phyloP scores from a whole-genome alignment of 2,329 filamentous ascomycete species.

The Anthostomella pinea region DNA sequence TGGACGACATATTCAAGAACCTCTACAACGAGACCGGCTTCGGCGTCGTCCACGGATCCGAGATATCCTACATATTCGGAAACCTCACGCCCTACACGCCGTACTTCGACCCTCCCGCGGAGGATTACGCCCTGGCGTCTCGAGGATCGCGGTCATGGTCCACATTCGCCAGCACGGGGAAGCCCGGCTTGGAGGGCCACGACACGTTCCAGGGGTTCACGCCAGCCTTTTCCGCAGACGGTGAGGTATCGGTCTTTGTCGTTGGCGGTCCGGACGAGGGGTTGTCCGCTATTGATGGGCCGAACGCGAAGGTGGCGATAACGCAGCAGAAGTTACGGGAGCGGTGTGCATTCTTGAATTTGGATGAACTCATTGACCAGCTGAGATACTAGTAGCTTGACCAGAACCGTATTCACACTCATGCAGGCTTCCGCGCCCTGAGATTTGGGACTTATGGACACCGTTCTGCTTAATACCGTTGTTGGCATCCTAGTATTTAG shows the following conservation, averaged over 20 bases:
- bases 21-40: slow-evolving; percentile 35
- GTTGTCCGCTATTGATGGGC: slow-evolving; percentile 37
- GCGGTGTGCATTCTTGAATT: slow-evolving; percentile 47
- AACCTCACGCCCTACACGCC: slow-evolving; percentile 43
- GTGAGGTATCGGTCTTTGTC: slow-evolving; percentile 36
- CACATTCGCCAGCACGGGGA: slow-evolving; percentile 41
- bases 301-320: slow-evolving; percentile 33
- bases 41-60: slow-evolving; percentile 50
- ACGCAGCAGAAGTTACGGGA: slow-evolving; percentile 41
- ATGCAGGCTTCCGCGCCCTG: too few species aligned
- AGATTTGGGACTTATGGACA: too few species aligned
- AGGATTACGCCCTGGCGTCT: slow-evolving; percentile 39
- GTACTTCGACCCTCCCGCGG: slow-evolving; percentile 35
- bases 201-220: slow-evolving; percentile 42
- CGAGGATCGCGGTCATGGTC: slow-evolving; percentile 47
- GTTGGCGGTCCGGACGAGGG: slow-evolving; percentile 45
- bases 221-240: slow-evolving; percentile 32
- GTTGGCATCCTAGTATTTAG: too few species aligned
- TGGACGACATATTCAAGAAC: slow-evolving; percentile 40
- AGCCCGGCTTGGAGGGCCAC: slow-evolving; percentile 29
- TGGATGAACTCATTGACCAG: slow-evolving; percentile 40
- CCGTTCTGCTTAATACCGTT: too few species aligned
- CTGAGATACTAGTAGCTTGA: slow-evolving; percentile 31
- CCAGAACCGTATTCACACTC: too few species aligned
- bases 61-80: slow-evolving; percentile 52